Conservation (phyloP, 1,284 basidiomycete genomes). For the Trametes pubescens region DNA sequence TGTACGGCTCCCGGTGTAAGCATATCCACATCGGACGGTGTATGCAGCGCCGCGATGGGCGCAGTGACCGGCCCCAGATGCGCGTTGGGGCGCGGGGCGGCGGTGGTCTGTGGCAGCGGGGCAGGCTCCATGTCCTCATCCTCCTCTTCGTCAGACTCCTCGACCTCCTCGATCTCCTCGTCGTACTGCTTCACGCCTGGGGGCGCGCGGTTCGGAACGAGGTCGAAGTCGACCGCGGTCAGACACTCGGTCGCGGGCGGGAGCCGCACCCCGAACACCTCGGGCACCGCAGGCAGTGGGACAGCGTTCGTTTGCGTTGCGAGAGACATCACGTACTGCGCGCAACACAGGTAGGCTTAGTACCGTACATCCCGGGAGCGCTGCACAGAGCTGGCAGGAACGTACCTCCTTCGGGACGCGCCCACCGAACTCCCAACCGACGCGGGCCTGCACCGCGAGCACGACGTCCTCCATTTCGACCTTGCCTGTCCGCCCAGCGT, state of each 20-base stretch:
- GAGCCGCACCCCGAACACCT: conserved; percentile 93
- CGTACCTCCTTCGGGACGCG: conserved; percentile 93
- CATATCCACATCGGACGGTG: conserved; percentile 75
- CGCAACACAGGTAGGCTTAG: not conserved
- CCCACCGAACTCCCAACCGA: conserved; percentile 95
- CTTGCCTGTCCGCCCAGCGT: conserved; percentile 82
- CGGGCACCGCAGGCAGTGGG: conserved; percentile 92
- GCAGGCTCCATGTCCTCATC: conserved; percentile 72
- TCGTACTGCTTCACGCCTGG: conserved; percentile 77
- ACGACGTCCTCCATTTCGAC: conserved; percentile 92
- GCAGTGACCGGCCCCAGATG: conserved; percentile 41
- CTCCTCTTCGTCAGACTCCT: conserved; percentile 71
- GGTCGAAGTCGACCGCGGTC: conserved; percentile 91
- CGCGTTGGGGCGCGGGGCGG: conserved; percentile 14
- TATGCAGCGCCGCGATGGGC: conserved; percentile 64
- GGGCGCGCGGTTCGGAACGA: conserved; percentile 88
- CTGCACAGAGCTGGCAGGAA: not conserved
- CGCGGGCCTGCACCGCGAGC: conserved; percentile 91
- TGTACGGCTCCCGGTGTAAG: conserved; percentile 52
- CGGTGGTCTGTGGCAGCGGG: conserved; percentile 45
- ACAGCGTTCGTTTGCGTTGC: conserved; percentile 91
- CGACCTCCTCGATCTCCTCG: conserved; percentile 81
- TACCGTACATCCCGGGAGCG: not conserved
- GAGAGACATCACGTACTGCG: conserved; percentile 86
- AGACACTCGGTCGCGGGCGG: conserved; percentile 87